Base-by-base conservation (phyloP, 2,329 filamentous ascomycete genomes). In the Orbilia ellipsospora region DNA sequence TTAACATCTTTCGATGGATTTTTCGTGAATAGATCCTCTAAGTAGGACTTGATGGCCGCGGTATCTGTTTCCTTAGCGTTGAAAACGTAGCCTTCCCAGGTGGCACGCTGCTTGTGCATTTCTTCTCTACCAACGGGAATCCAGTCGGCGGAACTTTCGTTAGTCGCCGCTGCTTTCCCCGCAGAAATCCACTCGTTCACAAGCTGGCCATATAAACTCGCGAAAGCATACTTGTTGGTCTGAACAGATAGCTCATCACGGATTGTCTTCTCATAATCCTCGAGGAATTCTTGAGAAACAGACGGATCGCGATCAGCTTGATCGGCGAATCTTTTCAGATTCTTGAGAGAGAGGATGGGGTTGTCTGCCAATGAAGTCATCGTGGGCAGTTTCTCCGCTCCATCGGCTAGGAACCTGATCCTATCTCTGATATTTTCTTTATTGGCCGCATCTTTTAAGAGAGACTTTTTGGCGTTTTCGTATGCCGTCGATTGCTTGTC, bases 1-100 rank as follows among this genome's bases (percentile, higher is more conserved):
- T 81, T 81, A 80, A 80, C 67, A 79, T 83, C 74, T 80, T 84
- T 80, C 77, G 82, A 77, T 44, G 78, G 70, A 4, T 73, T 81
- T 0, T 70, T 55, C 12, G 8, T 57, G 78, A 90, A 90, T 0
- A 89, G 82, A 0, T 81, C 77, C 10, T 83, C 81, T 0, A 90
- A 84, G 77, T 88, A 89, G 0, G 80, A 75, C 2, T 82, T 80
- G 67, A 90, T 86, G 8, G 81, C 83, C 2, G 75, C 77, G 7
- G 80, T 80, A 76, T 89, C 83, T 1, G 85, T 84, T 15, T 85
- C 79, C 28, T 82, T 82, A 3, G 83, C 80, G 2, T 82, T 82
- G 78, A 90, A 89, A n/a, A 88, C 86, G 63, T 85, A 82, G 0
- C 82, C 80, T 79, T 90, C 88, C 86, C 88, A 89, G 12, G 81